Evolutionary conservation across 768 basidiomycete genomes (phyloP), one percentile per base, ranked within the genome.

Genomic region (Pleurotus citrinopileatus): DNA sequence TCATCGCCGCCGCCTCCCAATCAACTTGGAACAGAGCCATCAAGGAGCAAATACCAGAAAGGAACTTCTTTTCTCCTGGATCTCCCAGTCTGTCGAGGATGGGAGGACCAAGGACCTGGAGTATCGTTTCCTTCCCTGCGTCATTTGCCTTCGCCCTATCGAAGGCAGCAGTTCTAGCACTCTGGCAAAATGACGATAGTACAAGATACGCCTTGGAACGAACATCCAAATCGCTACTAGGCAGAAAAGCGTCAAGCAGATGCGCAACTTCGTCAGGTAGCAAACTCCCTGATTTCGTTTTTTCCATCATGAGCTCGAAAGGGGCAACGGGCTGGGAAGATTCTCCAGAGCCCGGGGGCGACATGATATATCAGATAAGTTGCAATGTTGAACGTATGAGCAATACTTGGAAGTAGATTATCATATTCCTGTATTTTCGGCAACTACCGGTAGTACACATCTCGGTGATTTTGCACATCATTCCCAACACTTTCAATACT

Each of bases 21-120:
- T 92, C 90, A n/a, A 93, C 82, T 64, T 93, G 90, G 62, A 93
- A 91, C 17, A 95, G 72, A 0, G 89, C 90, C n/a, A 79, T 73
- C 45, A 94, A 74, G 65, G 92, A 86, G 1, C 82, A 77, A 34
- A 88, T 68, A 9, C 83, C 84, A 12, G 73, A 68, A 15, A 86
- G 69, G 23, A 83, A 67, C 29, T 75, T 72, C 9, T 62, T 54
- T 65, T 89, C 84, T 17, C 80, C 73, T 2, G 80, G 76, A 42
- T 85, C 84, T 28, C 78, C 70, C 8, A 93, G 72, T 38, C 73
- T 72, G 10, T 73, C 66, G 6, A 77, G 59, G 28, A 89, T 65
- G 0, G 72, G 61, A 25, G 81, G 77, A 20, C 77, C 70, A 58
- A 93, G 83, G 12, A 74, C 61, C 27, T 70, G 72, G 46, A 68